Conservation (phyloP, 108 stramenopile genomes). For the Aurantiochytrium sp. region DNA sequence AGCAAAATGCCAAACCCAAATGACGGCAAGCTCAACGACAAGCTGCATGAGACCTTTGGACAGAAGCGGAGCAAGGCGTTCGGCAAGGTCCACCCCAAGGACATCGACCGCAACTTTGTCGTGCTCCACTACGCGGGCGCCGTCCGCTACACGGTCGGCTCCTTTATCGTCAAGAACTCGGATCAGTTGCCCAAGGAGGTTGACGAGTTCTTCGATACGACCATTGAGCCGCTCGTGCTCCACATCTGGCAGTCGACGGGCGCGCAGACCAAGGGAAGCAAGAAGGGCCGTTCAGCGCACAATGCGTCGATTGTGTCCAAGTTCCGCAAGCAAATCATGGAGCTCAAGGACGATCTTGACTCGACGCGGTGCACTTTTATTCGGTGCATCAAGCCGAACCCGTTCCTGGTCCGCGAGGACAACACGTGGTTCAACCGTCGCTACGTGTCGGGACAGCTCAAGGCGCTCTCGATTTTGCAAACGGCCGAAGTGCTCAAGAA, state of each 20-base stretch:
- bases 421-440: constrained; percentile 28
- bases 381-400: constrained; percentile 52
- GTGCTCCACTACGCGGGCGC: constrained; percentile 27
- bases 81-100: constrained; percentile 24
- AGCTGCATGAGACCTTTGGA: constrained; percentile 38
- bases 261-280: neutral
- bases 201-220: neutral
- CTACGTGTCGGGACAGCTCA: constrained; percentile 41
- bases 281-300: neutral
- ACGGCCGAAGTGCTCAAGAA: constrained; percentile 45
- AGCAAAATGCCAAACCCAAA: constrained; percentile 40
- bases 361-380: constrained; percentile 31
- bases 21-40: constrained; percentile 42
- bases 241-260: neutral
- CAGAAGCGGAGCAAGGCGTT: constrained; percentile 30
- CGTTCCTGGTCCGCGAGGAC: constrained; percentile 29
- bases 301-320: constrained; percentile 49
- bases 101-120: constrained; percentile 13
- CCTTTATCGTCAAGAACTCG: constrained; percentile 18
- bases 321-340: constrained; percentile 54
- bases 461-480: constrained; percentile 40
- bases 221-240: neutral
- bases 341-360: constrained; percentile 11
- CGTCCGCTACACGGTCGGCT: constrained; percentile 15
- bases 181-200: constrained; percentile 22